Evolutionary conservation across 1,284 basidiomycete genomes (phyloP).

Genomic region (Laetiporus sulphureus): DNA sequence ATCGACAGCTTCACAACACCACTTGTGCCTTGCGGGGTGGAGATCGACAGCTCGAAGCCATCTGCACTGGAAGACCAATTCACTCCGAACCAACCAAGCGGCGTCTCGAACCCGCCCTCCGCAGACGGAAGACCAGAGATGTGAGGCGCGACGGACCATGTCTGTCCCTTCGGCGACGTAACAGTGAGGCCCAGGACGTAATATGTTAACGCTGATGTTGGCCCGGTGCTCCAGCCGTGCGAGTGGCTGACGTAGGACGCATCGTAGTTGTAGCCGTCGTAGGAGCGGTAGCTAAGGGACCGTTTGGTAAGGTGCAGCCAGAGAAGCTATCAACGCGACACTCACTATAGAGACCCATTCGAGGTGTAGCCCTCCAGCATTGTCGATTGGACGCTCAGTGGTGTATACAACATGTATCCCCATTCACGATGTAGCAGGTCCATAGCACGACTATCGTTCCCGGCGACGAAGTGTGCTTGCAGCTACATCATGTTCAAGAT

Average conservation of each 20-base stretch:
- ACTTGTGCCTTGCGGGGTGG: constrained; percentile 28
- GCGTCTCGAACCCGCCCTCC: constrained; percentile 37
- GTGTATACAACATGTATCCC: constrained; percentile 50
- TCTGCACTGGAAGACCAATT: constrained; percentile 22
- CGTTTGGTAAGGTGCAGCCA: neutral
- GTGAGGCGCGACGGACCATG: constrained; percentile 36
- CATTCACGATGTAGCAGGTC: constrained; percentile 42
- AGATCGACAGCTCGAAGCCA: constrained; percentile 22
- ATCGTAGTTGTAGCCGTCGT: constrained; percentile 42
- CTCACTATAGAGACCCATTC: constrained; percentile 42
- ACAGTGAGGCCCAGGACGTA: constrained; percentile 38
- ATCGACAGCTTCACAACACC: constrained; percentile 27
- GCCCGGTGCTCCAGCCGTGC: constrained; percentile 30
- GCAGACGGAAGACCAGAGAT: constrained; percentile 32
- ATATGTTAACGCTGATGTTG: constrained; percentile 33
- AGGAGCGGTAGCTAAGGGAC: constrained; percentile 32
- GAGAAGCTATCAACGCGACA: constrained; percentile 1
- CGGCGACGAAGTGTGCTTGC: constrained; percentile 44
- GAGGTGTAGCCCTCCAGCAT: constrained; percentile 47
- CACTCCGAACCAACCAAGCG: constrained; percentile 35
- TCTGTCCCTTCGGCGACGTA: constrained; percentile 32
- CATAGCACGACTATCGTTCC: constrained; percentile 40
- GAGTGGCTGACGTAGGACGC: constrained; percentile 40
- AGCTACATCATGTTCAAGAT: constrained; percentile 25
- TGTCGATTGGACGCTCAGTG: constrained; percentile 43